A percentile compares a stretch with the other conserved stretches of the same genome.
Conservation (phyloP, 192 early-diverging fungal genomes). For the Gigaspora rosea region DNA sequence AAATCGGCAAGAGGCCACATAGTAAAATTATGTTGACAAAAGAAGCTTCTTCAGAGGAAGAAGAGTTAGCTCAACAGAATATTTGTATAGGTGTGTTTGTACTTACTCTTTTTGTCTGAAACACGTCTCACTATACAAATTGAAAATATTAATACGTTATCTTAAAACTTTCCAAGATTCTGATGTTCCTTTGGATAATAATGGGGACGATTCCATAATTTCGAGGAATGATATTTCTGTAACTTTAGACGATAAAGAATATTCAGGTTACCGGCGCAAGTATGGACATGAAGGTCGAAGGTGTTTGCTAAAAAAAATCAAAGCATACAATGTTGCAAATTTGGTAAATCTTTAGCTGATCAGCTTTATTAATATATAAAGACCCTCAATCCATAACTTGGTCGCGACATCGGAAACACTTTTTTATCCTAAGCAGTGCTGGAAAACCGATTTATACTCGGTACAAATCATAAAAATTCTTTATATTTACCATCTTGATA, state of each 20-base stretch:
- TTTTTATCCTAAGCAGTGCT: conserved; percentile 88
- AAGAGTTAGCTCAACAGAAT: background rate
- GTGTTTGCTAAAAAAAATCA: background rate
- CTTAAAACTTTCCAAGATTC: conserved; percentile 17
- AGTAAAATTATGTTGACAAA: no score
- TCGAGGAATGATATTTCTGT: background rate
- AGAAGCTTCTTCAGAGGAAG: background rate
- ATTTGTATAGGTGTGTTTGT: background rate
- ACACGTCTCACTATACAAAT: background rate
- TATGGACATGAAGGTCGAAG: conserved; percentile 31
- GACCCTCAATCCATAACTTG: conserved; percentile 42
- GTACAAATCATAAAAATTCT: conserved; percentile 31
- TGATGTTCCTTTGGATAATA: conserved; percentile 3
- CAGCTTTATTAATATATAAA: background rate
- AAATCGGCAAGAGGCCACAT: background rate
- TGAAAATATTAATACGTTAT: background rate
- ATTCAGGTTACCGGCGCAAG: conserved; percentile 30
- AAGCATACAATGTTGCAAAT: background rate
- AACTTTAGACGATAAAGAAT: conserved; percentile 14
- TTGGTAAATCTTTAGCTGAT: background rate
- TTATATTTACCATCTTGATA: background rate
- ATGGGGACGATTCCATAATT: background rate
- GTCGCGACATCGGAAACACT: conserved; percentile 75
- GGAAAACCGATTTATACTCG: conserved; percentile 95
- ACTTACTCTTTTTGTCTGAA: background rate